Base-by-base conservation (phyloP, 2,329 filamentous ascomycete species). In the Seiridium cupressi region DNA sequence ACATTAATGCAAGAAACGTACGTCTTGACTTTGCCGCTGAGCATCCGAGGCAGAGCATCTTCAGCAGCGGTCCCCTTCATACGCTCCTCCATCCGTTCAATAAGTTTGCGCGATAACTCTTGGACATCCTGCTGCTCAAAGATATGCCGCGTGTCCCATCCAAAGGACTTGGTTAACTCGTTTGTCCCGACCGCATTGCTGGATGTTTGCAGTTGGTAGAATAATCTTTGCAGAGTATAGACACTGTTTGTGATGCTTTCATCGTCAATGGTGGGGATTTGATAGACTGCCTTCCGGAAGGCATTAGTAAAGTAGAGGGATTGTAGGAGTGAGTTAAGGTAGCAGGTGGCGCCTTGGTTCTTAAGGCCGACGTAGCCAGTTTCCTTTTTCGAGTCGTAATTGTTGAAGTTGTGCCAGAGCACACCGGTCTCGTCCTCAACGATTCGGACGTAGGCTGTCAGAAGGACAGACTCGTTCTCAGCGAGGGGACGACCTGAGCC, bases 51-150 rank as follows among this genome's bases (percentile, higher is more conserved):
- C 7, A 99, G 81, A 2, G 93, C 90, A 66, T 94, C 96, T 72
- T 98, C 92, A 10, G 92, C 91, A 55, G 90, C 87, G 1, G 95
- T 98, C 51, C 92, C 94, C 77, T 99, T 99, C 96, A 99, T 99
- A 73, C 91, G 94, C 70, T 95, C 91, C 73, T 99, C 96, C 77
- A 99, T 89, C 61, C 92, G 89, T 76, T 99, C 95, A 91, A 99
- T 99, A 63, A 99, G 82, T 74, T 98, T 97, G 60, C 96, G 87
- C 40, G 93, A 98, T 40, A 99, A 81, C 74, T 99, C 95, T 74
- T 99, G 95, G 7, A 99, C 95, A 76, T 99, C 95, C 75, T 99
- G 95, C 73, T 99, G 95, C 77, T 98, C 94, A 68, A 99, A 99
- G 57, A 98, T 97, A 72, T 99, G 94, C 65, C 93, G 87, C 2